A percentile compares a stretch with the other conserved stretches of the same genome.
phyloP scores from a whole-genome alignment of 2,329 filamentous ascomycete species.

The Scedosporium apiospermum region DNA sequence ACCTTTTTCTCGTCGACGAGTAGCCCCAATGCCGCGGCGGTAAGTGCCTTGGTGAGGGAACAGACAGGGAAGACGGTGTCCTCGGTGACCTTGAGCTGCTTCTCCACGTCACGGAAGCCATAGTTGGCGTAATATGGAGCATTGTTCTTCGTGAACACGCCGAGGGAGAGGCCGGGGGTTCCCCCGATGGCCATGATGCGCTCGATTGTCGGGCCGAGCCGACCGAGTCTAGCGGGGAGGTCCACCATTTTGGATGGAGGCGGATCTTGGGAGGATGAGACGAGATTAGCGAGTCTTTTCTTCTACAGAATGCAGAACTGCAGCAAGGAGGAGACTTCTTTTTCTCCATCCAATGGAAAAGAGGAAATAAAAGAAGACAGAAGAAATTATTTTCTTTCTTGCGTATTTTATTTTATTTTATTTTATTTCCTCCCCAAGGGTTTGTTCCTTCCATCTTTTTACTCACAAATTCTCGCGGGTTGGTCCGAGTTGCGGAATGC shows the following conservation, averaged over 20 bases:
- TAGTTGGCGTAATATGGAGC: conserved; percentile 12
- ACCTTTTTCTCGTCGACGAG: conserved; percentile 17
- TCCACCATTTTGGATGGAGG: neutral
- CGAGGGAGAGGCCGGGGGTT: conserved; percentile 13
- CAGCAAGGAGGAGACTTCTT: no score
- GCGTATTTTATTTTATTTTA: no score
- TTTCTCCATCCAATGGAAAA: no score
- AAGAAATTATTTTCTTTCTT: no score
- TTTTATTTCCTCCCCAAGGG: no score
- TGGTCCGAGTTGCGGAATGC: neutral
- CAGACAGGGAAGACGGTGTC: conserved; percentile 18
- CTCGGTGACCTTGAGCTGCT: conserved; percentile 8
- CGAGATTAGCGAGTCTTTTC: neutral
- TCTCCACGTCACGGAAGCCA: conserved; percentile 15
- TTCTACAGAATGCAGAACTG: neutral
- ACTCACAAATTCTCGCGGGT: neutral
- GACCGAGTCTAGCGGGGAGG: neutral
- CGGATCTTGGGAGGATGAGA: neutral
- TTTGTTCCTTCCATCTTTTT: neutral
- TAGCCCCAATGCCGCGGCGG: conserved; percentile 15
- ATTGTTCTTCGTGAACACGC: conserved; percentile 14
- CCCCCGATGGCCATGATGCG: neutral
- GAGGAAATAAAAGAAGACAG: no score
- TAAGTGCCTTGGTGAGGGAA: conserved; percentile 19
- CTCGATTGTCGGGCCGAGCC: neutral